Conservation (phyloP, 371 early-diverging fungal species). For the Blyttiomyces sp. region DNA sequence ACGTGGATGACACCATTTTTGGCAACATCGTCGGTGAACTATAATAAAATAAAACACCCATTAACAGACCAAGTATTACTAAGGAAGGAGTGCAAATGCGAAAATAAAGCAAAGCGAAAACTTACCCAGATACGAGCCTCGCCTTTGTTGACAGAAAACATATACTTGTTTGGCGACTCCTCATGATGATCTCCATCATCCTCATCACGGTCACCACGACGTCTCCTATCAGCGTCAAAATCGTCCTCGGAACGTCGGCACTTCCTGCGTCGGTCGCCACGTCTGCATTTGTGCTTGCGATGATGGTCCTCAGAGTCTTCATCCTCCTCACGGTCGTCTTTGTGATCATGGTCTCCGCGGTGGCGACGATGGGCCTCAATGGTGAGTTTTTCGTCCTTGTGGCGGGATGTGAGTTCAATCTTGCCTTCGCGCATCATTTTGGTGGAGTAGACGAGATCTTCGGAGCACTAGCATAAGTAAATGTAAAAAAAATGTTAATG, state of each 20-base stretch:
- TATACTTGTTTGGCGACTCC: slow-evolving; percentile 6
- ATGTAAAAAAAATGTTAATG: no score
- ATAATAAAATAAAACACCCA: not conserved
- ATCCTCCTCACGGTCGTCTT: slow-evolving; percentile 6
- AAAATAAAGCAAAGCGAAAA: no score
- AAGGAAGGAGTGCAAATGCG: no score
- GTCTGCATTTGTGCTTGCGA: slow-evolving; percentile 1
- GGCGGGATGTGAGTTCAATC: slow-evolving; percentile 12
- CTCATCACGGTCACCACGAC: not conserved
- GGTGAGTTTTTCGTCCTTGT: slow-evolving; percentile 11
- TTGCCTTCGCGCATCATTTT: slow-evolving; percentile 23
- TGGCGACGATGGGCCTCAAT: slow-evolving; percentile 13
- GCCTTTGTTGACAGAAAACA: slow-evolving; percentile 28
- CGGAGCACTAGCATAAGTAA: no score
- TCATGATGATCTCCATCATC: not conserved
- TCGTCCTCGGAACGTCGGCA: no score
- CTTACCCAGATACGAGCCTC: slow-evolving; percentile 17
- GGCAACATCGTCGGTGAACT: slow-evolving; percentile 22
- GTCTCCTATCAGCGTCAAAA: slow-evolving; percentile 6
- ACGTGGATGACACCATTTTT: slow-evolving; percentile 31
- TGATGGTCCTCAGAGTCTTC: not conserved
- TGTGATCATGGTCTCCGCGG: slow-evolving; percentile 1
- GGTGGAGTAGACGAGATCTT: slow-evolving; percentile 25
- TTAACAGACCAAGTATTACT: no score
- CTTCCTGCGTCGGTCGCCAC: no score